phyloP scores from a whole-genome alignment of 208 protist species.

The Tetramitus jugosus region DNA sequence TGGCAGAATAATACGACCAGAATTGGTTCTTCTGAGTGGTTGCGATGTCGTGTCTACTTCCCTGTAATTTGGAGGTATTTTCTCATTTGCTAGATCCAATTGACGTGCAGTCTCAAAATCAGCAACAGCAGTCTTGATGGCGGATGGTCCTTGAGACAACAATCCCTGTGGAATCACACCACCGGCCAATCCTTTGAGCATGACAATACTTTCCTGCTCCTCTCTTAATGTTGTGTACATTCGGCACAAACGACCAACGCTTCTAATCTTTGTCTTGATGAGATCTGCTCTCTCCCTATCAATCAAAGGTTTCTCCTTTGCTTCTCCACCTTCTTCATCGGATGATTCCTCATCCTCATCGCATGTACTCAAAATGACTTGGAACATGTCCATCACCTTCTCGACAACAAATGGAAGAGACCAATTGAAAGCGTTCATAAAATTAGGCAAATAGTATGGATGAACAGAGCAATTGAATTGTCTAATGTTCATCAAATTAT shows the following conservation, averaged over 20 bases:
- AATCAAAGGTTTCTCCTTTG: not conserved
- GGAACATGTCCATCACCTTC: constrained; percentile 48
- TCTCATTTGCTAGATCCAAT: constrained; percentile 46
- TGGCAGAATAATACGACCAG: too few relatives aligned
- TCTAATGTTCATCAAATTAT: constrained; percentile 80
- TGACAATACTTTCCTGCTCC: constrained; percentile 42
- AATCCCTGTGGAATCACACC: constrained; percentile 46
- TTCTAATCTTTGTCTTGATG: constrained; percentile 36
- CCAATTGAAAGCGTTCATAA: constrained; percentile 83
- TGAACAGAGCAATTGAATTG: constrained; percentile 66
- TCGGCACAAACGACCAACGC: not conserved
- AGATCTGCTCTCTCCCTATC: constrained; percentile 21
- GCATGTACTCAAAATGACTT: not conserved
- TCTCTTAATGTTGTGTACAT: constrained; percentile 28
- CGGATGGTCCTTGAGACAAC: constrained; percentile 38
- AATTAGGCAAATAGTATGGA: constrained; percentile 85
- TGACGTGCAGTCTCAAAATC: constrained; percentile 46
- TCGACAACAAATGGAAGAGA: constrained; percentile 80
- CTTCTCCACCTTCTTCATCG: not conserved
- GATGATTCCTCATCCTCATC: not conserved
- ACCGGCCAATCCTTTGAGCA: constrained; percentile 47
- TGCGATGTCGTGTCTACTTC: too few relatives aligned
- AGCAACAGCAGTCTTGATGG: constrained; percentile 40
- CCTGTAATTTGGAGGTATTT: constrained; percentile 33
- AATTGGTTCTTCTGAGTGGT: too few relatives aligned